Evolutionary conservation across 768 basidiomycete species (phyloP).

Genomic region (Phaeotremella fagi): DNA sequence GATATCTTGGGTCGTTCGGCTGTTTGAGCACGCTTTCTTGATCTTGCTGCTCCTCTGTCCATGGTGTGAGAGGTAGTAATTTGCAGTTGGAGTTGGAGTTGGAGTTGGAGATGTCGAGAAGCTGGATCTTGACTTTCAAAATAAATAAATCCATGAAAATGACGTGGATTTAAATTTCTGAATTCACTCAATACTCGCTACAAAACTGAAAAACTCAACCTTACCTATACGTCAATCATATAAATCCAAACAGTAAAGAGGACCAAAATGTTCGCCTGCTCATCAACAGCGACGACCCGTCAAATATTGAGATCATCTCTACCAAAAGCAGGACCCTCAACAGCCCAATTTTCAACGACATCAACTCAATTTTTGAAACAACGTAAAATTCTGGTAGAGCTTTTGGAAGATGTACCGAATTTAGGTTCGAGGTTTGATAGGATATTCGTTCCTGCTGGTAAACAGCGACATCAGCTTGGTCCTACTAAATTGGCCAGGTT

Average conservation of each 20-base stretch:
- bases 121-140: neutral
- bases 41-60: slow-evolving; percentile 43
- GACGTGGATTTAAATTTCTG: neutral
- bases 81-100: too few relatives aligned
- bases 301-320: neutral
- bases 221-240: too few relatives aligned
- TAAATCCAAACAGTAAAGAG: neutral
- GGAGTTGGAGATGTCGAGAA: neutral
- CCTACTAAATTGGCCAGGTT: slow-evolving; percentile 25
- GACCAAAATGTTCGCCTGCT: slow-evolving; percentile 15
- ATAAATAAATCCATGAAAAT: neutral
- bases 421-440: slow-evolving; percentile 25
- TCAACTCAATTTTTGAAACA: slow-evolving; percentile 6
- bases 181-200: neutral
- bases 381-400: slow-evolving; percentile 26
- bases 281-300: slow-evolving; percentile 3
- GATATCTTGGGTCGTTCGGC: neutral
- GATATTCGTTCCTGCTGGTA: slow-evolving; percentile 27
- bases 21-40: slow-evolving; percentile 17
- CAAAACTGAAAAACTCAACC: neutral
- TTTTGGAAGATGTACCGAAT: slow-evolving; percentile 27
- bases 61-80: slow-evolving; percentile 10
- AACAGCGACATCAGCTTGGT: slow-evolving; percentile 33
- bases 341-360: slow-evolving; percentile 2
- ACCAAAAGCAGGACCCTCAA: neutral